Percentiles rank a stretch among this genome's conserved stretches.
Conservation (phyloP, 2,329 filamentous ascomycete species). For the Diplodia sapinea region DNA sequence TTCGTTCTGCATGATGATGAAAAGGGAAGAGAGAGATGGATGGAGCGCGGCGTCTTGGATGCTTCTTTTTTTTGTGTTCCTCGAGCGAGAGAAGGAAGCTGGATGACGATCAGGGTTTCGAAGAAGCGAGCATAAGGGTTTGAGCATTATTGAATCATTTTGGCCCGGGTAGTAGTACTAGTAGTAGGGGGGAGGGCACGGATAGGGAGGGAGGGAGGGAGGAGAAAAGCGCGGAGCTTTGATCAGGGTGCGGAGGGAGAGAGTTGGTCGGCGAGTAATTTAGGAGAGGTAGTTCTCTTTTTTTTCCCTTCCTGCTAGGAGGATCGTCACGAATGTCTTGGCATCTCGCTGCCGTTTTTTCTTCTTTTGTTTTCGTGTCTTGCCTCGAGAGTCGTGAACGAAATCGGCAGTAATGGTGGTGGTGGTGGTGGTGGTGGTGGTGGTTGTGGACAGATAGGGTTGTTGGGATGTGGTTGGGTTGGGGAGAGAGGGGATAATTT, state of each 20-base stretch:
- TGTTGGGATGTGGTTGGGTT: too few relatives aligned
- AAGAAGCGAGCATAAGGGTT: background rate
- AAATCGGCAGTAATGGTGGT: background rate
- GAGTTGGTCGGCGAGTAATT: background rate
- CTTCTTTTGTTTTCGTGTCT: background rate
- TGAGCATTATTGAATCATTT: conserved; percentile 1
- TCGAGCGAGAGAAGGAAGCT: background rate
- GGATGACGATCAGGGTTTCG: background rate
- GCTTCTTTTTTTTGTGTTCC: background rate
- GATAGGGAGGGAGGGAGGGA: background rate
- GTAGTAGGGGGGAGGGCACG: background rate
- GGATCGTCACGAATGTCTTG: conserved; percentile 22
- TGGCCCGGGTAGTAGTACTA: too few relatives aligned
- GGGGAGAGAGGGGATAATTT: too few relatives aligned
- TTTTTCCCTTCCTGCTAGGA: background rate
- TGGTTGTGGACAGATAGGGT: too few relatives aligned
- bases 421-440: background rate
- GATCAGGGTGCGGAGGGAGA: background rate
- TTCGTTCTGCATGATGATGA: conserved; percentile 6
- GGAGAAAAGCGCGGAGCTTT: conserved; percentile 6
- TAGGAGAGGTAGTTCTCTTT: conserved; percentile 15
- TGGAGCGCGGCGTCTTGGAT: conserved; percentile 22
- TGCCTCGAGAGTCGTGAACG: background rate
- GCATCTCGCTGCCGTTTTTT: conserved; percentile 4
- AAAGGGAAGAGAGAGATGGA: background rate